Base-by-base conservation (phyloP, 805 yeast genomes). In the Yamadazyma akitaensis region DNA sequence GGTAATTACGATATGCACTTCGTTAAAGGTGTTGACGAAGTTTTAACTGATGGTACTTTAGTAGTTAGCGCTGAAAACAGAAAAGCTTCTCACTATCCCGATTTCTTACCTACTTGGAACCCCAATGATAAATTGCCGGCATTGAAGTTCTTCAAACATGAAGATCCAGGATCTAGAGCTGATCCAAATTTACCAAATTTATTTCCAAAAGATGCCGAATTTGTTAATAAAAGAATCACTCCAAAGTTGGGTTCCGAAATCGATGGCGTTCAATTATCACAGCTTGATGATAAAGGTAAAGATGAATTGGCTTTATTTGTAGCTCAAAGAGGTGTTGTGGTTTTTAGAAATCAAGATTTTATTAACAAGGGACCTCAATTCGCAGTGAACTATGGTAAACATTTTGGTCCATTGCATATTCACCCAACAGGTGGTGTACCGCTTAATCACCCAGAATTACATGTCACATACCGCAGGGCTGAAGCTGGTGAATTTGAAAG, bases 351-450 rank as follows among this genome's bases (percentile, higher is more conserved):
- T 50, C 72, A 66, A 48, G 64, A 66, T 53, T 62, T 64, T 44
- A 61, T 51, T 19, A 21, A 41, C 2, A 61, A 69, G 47, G 77
- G 81, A 5, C 76, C 79, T 3, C 68, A 68, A 30, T 72, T 68
- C 48, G 72, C 59, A 28, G 73, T 68, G 25, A 44, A 56, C 11
- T 56, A 46, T 38, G 55, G 52, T 13, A 33, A 43, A 36, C 53
- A 56, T 43, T 57, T 51, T 46, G 61, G 61, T 18, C 58, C 57
- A 25, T 51, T 56, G 32, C 59, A 59, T 40, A 42, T 51, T 11
- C 62, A 56, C 40, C 62, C 62, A 14, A 56, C 60, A 11, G 57
- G 60, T 11, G 61, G 61, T 11, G 50, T 59, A 14, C 60, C 60
- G 8, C 52, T 49, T 45, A 62, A 57, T n/a, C 51, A 38, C 43